Conservation (phyloP, 345 rosid species). For the Populus nigra region DNA sequence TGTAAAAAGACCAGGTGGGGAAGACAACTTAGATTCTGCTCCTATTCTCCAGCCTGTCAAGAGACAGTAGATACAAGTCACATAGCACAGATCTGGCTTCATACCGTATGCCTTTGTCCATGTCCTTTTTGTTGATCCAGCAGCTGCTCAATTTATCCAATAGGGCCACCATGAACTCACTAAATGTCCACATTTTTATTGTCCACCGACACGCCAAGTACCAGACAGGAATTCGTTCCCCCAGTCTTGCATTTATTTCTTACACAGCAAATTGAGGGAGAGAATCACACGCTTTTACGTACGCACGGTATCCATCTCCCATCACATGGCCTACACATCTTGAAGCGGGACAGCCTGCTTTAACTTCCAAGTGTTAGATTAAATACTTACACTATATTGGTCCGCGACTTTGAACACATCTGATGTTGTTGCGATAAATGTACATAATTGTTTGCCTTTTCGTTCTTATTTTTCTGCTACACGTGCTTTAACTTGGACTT, state of each 20-base stretch:
- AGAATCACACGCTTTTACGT: constrained; percentile 23
- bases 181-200: constrained; percentile 15
- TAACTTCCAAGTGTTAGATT: background rate
- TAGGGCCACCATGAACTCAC: constrained; percentile 8
- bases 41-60: constrained; percentile 30
- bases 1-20: constrained; percentile 15
- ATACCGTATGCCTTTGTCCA: background rate
- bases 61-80: background rate
- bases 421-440: background rate
- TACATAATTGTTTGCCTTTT: background rate
- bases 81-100: constrained; percentile 18
- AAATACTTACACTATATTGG: background rate
- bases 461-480: background rate
- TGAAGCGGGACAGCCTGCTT: constrained; percentile 4
- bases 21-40: constrained; percentile 12
- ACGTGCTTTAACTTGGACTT: background rate
- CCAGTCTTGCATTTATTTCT: constrained; percentile 21
- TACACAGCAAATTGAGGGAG: background rate
- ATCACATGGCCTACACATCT: constrained; percentile 34
- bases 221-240: constrained; percentile 4
- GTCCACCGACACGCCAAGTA: constrained; percentile 34
- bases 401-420: background rate
- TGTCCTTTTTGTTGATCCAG: background rate
- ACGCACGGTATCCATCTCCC: constrained; percentile 27
- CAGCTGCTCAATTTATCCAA: background rate